Base-by-base conservation (phyloP, 139 green algal genomes). In the Bryopsis sp. region DNA sequence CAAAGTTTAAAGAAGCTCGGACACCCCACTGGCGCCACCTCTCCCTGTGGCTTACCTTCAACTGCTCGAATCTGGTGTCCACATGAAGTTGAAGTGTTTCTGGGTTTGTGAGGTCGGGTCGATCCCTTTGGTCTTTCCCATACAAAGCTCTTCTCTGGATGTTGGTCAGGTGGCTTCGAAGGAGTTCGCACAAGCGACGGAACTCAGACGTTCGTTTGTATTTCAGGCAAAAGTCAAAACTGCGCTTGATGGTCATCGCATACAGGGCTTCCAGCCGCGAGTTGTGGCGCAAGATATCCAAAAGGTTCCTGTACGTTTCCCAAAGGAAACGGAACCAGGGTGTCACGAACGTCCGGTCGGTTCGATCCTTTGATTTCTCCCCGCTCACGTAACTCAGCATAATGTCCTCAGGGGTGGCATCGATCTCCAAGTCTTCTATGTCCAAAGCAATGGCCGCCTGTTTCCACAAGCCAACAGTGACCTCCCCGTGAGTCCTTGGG, bases 291-390 rank as follows among this genome's bases (percentile, higher is more conserved):
- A 99, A 83, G 58, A 98, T 95, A 74, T 99, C 95, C 67, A 99
- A 84, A 47, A 92, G 80, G 46, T 80, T 95, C 63, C 93, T 81
- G 84, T 99, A 97, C 5, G 87, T 89, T 82, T 99, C 95, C 95
- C 95, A 99, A 73, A 99, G 80, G 73, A 99, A 98, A 75, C 96
- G 95, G 86, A 99, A 99, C 94, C 95, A 99, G 28, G 95, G 95
- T 5, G 95, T 98, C 11, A 99, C 94, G 58, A 95, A 74, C 84
- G 97, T 92, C 26, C 94, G 80, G 74, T 98, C 94, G 2, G 88
- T 91, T 65, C 91, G 88, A 73, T 98, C 94, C 83, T 90, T 78
- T 28, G 47, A 26, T 76, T 96, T 95, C 65, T 99, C 94, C 0
- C 78, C 90, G 54, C 78, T 91, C 58, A 99, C 92, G 70, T 96